Percentiles rank a stretch among this genome's conserved stretches.
phyloP scores from a whole-genome alignment of 805 yeast genomes.

The Yamadazyma ubonensis region DNA sequence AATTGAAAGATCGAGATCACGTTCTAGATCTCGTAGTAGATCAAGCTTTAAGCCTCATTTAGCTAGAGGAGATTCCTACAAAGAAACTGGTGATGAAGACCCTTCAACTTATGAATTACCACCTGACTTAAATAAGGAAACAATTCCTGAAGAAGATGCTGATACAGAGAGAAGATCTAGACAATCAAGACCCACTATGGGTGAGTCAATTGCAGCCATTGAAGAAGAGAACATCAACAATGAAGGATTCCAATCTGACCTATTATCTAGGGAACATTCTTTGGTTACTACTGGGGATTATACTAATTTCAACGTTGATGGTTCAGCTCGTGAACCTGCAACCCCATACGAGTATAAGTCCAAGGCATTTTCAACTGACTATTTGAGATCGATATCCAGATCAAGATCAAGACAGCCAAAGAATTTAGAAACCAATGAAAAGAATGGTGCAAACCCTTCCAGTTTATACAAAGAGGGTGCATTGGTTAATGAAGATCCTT shows the following conservation, averaged over 20 bases:
- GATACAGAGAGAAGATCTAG: conserved; percentile 38
- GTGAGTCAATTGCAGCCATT: conserved; percentile 45
- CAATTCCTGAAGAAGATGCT: conserved; percentile 22
- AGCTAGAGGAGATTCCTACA: conserved; percentile 78
- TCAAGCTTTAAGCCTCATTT: conserved; percentile 51
- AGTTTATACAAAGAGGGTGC: conserved; percentile 60
- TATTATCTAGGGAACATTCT: conserved; percentile 31
- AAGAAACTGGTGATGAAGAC: conserved; percentile 50
- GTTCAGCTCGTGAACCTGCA: conserved; percentile 40
- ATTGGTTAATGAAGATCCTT: conserved; percentile 49
- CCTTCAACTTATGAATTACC: conserved; percentile 45
- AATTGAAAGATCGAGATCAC: conserved; percentile 26
- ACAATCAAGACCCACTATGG: conserved; percentile 43
- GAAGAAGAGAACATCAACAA: conserved; percentile 25
- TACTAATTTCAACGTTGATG: conserved; percentile 44
- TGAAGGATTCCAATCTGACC: conserved; percentile 17
- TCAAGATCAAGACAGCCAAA: conserved; percentile 53
- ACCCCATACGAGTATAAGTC: conserved; percentile 53
- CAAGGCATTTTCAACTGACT: conserved; percentile 47
- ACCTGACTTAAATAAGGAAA: conserved; percentile 28
- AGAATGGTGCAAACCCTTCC: conserved; percentile 29
- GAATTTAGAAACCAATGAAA: conserved; percentile 20
- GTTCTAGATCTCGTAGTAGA: conserved; percentile 18
- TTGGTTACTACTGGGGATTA: conserved; percentile 47
- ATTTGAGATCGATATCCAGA: conserved; percentile 64